Base-by-base conservation (phyloP, 768 basidiomycete species). In the Sporobolomyces roseus region DNA sequence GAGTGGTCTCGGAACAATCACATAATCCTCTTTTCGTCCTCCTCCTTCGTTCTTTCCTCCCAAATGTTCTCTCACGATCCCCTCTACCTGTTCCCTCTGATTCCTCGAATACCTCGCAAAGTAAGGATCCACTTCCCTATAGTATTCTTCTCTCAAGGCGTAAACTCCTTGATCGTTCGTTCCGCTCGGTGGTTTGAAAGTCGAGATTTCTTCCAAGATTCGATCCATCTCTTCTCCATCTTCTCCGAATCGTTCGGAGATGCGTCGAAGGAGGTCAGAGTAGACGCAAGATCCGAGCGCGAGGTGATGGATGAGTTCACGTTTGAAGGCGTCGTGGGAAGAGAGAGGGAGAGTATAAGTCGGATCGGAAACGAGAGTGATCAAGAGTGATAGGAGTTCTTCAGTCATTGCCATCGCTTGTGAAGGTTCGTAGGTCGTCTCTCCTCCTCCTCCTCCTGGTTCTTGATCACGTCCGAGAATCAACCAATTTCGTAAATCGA, bases 31-130 rank as follows among this genome's bases (percentile, higher is more conserved):
- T n/a, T n/a, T n/a, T n/a, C n/a, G n/a, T n/a, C n/a, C n/a, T n/a
- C n/a, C n/a, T n/a, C n/a, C n/a, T n/a, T n/a, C n/a, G 33, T 33
- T 41, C 38, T 81, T 84, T 87, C n/a, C n/a, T n/a, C n/a, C n/a
- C 59, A 87, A 74, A 50, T 90, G 83, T 54, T 82, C 83, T 67
- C 85, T 83, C 54, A 93, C 80, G 6, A 89, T 84, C 48, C 82
- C 84, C 75, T 93, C 91, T 30, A 91, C 94, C 77, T 93, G 90
- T 74, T 94, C 91, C 46, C 93, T 84, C 74, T 91, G 87, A 80
- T 98, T 98, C 46, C 93, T 84, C 21, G 90, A 88, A 78, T 96
- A 97, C 77, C 97, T 93, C 76, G 88, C 90, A 81, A 93, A 96
- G 80, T 93, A 96, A 0, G 93, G 93, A 75, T 97, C 89, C 71